Evolutionary conservation across 2,329 filamentous ascomycete genomes (phyloP), one percentile per base, ranked within the genome.

Genomic region (Trichoderma atroviride): DNA sequence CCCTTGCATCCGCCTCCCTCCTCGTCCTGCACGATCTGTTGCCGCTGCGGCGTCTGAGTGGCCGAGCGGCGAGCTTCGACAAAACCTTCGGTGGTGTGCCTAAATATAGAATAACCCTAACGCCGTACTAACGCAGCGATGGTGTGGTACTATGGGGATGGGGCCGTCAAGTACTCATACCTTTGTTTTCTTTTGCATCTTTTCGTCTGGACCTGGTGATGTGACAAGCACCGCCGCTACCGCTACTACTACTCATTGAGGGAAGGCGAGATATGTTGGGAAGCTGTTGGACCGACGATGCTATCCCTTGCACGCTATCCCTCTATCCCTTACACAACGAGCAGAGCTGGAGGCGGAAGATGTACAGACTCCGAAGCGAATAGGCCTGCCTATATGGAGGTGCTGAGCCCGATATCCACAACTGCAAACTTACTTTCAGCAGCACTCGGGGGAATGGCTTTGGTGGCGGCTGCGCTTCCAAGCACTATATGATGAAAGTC

Each of bases 91-190:
- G 57, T 61, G 47, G 53, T 61, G 65, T 31, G 27, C 43, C 65
- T 68, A 68, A 68, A 68, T 68, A 61, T 68, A 68, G 65, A 68
- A 55, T 47, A 53, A 35, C 57, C 57, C 65, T 61, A 68, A 68
- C 31, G 50, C 27, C 16, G 50, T 61, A 47, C 65, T 47, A 55
- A 33, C 60, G 65, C 57, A 61, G 61, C 63, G 33, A 59, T 59
- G 55, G 55, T 33, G 64, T 52, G 64, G 64, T 22, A 67, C 64
- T 67, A 67, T 16, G 31, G 35, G 40, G 16, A 56, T 56, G 64
- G 64, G 64, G 64, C 40, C 64, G 64, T 31, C 35, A 19, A 67
- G 37, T n/a, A 35, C 37, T 66, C 16, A 19, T 27, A 53, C 35
- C 35, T 35, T 35, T 37, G 11, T 58, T 52, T 29, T 22, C 43